Evolutionary conservation across 139 green algal genomes (phyloP).

Genomic region (Chlorella vulgaris): DNA sequence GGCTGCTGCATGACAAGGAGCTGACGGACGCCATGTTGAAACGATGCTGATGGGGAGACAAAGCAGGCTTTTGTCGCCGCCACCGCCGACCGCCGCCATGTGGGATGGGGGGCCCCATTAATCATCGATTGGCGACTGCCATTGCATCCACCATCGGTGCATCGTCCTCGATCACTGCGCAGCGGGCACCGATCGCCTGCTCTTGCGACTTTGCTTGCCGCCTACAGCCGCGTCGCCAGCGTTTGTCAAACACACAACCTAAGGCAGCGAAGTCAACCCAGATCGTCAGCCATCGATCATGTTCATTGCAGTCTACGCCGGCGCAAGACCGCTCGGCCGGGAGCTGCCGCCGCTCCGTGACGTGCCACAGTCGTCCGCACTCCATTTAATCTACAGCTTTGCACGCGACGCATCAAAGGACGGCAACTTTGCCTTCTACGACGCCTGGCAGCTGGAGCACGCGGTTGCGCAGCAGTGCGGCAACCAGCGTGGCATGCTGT

Average conservation of each 20-base stretch:
- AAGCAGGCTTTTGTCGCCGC: too few species aligned
- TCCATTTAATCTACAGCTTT: conserved; percentile 15
- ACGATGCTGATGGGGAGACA: too few species aligned
- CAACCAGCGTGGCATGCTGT: conserved; percentile 30
- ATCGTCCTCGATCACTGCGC: too few species aligned
- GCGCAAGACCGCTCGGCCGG: conserved; percentile 11
- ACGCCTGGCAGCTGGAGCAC: conserved; percentile 10
- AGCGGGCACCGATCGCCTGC: too few species aligned
- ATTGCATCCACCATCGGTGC: too few species aligned
- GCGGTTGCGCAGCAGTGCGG: conserved; percentile 4
- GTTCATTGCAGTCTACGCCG: conserved; percentile 22
- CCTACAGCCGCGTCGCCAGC: neutral
- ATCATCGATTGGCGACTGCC: too few species aligned
- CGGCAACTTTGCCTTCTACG: conserved; percentile 5
- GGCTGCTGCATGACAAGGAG: too few species aligned
- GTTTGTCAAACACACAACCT: neutral
- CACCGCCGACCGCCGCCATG: too few species aligned
- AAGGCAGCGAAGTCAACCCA: too few species aligned
- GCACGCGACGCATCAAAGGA: neutral
- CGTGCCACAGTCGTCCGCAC: neutral
- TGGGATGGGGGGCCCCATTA: too few species aligned
- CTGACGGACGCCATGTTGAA: too few species aligned
- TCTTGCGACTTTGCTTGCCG: too few species aligned
- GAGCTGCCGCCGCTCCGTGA: conserved; percentile 7
- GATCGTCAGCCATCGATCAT: neutral